Base-by-base conservation (phyloP, 2,329 filamentous ascomycete genomes). In the Neopestalotiopsis rosae region DNA sequence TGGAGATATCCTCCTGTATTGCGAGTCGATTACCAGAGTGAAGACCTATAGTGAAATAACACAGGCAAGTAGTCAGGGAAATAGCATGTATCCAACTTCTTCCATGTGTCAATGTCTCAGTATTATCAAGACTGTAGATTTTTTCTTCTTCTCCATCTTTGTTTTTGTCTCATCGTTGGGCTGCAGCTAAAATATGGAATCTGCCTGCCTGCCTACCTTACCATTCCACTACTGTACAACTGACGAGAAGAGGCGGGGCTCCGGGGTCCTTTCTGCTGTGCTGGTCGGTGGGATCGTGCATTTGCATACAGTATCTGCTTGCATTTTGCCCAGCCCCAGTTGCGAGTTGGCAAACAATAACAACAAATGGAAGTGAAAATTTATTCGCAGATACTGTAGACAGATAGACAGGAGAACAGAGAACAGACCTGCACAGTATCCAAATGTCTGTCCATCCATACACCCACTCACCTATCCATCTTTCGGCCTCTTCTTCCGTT, bases 121-220 rank as follows among this genome's bases (percentile, higher is more conserved):
- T 10, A 6, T 32, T 14, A 13, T n/a, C n/a, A 12, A 14, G 4
- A 28, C 24, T 28, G 24, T 28, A 28, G 30, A 59, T 14, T 28
- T 59, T 14, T 13, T 9, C 12, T 9, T 59, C 57, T 34, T 59
- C 24, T 28, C 24, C 24, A 28, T 59, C 6, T 56, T 56, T 56
- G 14, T 56, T 56, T 56, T 56, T 9, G 9, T 59, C 20, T 59
- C 57, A 12, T 59, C 57, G 57, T 59, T 59, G 57, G 57, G 57
- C 57, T 17, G 45, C 45, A 20, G 45, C 7, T 52, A 52, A 28
- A 28, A 20, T 52, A 52, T 38, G 34, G 34, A 10, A 38, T 38
- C 34, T 38, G 6, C 34, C 34, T 38, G 34, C 34, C 34, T 38
- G 34, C 34, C 45, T 52, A 52, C 45, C n/a, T 49, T 9, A 24